These are phyloP conservation scores for Entophlyctis luteolus DNA, from an alignment of 192 early-diverging fungal genomes.

Conservation along the genomic window DNA sequence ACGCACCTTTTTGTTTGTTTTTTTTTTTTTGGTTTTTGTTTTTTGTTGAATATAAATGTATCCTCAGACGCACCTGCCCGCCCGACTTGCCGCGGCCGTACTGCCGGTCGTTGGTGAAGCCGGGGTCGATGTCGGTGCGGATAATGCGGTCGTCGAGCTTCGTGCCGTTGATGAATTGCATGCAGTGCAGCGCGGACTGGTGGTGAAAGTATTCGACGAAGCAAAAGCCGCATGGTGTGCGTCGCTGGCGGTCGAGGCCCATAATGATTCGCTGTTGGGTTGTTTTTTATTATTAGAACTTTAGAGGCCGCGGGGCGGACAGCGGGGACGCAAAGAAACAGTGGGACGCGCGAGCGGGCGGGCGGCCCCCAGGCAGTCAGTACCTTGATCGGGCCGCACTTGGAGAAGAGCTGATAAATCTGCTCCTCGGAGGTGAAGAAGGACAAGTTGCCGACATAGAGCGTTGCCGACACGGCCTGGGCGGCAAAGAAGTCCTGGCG, in stretches of 20 bases:
- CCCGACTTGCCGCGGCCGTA: constrained; percentile 92
- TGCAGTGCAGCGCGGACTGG: constrained; percentile 84
- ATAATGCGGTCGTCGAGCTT: constrained; percentile 94
- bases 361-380: too few relatives aligned
- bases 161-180: constrained; percentile 90
- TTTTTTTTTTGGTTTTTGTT: too few relatives aligned
- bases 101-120: constrained; percentile 87
- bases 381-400: constrained; percentile 94
- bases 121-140: constrained; percentile 92
- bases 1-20: too few relatives aligned
- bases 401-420: constrained; percentile 91
- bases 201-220: constrained; percentile 98
- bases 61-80: too few relatives aligned
- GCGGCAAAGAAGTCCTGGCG: constrained; percentile 25
- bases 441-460: constrained; percentile 95
- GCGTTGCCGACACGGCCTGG: constrained; percentile 59
- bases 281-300: background rate
- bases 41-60: too few relatives aligned
- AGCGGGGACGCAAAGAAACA: too few relatives aligned
- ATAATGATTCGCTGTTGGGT: constrained; percentile 75
- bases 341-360: too few relatives aligned
- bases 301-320: too few relatives aligned
- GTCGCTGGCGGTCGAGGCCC: constrained; percentile 87
- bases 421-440: constrained; percentile 99
- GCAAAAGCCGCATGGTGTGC: constrained; percentile 98